Evolutionary conservation across 345 rosid species (phyloP), one percentile per base, ranked within the genome.

Genomic region (Lumnitzera littorea): DNA sequence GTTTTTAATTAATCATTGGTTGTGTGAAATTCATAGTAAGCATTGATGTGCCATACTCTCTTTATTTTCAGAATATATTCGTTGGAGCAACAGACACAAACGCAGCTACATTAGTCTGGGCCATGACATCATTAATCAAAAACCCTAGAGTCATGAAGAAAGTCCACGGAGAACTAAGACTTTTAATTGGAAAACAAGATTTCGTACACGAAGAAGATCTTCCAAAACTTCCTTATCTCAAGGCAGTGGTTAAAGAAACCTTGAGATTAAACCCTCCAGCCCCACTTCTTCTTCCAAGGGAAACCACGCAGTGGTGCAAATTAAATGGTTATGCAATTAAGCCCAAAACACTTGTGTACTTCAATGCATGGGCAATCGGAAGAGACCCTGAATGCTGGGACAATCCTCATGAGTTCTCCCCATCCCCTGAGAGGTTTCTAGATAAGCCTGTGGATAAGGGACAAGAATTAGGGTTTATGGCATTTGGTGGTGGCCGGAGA

Each of bases 191-290:
- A 15, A 65, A 66, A 12, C 70, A 62, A 56, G 70, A 70, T 2
- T 64, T 70, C 15, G 69, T 77, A 47, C 36, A 60, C 1, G 82
- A 82, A 69, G 78, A 68, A 3, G 76, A 77, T 24, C 27, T 64
- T 23, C 53, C 53, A 15, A 29, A 14, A 11, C 36, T 77, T 7
- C 53, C 71, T 0, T 79, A 79, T 64, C 65, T 82, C n/a, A 76
- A 64, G 52, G 82, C 87, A 2, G 72, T 77, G 17, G 70, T 77
- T 15, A 80, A 77, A 62, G 84, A 77, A 68, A 65, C 77, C 5
- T 49, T 68, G 53, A 68, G 84, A 49, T 24, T 76, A 53, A 62
- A 76, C 24, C 79, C 73, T 4, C 25, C 51, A 27, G 62, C 4
- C 48, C 85, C 73, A 12, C 31, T 75, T 14, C 46, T 75, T 25